phyloP scores from a whole-genome alignment of 2,329 filamentous ascomycete species.

The Aureobasidium mangrovei region DNA sequence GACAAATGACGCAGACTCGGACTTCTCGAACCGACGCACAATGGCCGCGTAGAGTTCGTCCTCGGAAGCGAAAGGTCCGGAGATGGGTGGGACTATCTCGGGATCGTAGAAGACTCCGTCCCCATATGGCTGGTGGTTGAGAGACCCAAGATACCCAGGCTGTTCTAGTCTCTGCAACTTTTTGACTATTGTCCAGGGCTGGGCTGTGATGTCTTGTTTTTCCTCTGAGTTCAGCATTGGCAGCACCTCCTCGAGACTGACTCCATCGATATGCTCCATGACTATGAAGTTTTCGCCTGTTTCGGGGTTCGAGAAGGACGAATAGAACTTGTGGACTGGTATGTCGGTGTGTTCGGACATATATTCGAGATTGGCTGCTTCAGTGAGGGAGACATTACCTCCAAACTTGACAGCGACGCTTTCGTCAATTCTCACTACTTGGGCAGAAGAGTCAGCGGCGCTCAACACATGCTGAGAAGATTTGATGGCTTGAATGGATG shows the following conservation, averaged over 20 bases:
- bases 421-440: no score
- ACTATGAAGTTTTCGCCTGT: slow-evolving; percentile 15
- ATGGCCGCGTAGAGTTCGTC: slow-evolving; percentile 17
- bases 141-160: slow-evolving; percentile 14
- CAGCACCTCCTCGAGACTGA: slow-evolving; percentile 12
- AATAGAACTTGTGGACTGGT: slow-evolving; percentile 10
- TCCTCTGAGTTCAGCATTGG: slow-evolving; percentile 14
- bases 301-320: slow-evolving; percentile 6
- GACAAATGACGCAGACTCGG: background rate
- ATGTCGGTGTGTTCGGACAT: slow-evolving; percentile 7
- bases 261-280: slow-evolving; percentile 18
- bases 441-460: no score
- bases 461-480: no score
- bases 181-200: slow-evolving; percentile 13
- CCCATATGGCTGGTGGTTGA: slow-evolving; percentile 3
- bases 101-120: slow-evolving; percentile 14
- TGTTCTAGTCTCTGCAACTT: slow-evolving; percentile 14
- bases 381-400: background rate
- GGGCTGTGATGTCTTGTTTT: slow-evolving; percentile 13
- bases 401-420: slow-evolving; percentile 16
- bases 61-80: slow-evolving; percentile 17
- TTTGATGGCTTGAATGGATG: no score
- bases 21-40: background rate
- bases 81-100: background rate
- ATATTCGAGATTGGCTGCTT: slow-evolving; percentile 13